Percentiles rank a stretch among this genome's conserved stretches.
These are phyloP conservation scores for Cyclocybe aegerita DNA, from an alignment of 768 basidiomycete genomes.

Conservation along the genomic window DNA sequence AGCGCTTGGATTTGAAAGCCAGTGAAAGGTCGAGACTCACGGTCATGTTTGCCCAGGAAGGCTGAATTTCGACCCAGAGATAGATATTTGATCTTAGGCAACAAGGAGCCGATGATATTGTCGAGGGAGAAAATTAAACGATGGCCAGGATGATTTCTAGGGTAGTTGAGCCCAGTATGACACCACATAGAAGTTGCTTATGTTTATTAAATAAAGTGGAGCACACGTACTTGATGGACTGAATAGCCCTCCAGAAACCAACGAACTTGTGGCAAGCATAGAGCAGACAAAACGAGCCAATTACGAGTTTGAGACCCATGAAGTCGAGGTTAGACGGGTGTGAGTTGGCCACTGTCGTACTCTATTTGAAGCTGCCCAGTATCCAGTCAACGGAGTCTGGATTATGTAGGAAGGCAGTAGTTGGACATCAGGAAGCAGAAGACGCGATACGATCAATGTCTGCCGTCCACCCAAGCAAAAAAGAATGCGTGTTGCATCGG, in stretches of 20 bases:
- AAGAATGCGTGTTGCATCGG: too few species aligned
- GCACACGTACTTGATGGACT: conserved; percentile 27
- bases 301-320: too few species aligned
- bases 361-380: too few species aligned
- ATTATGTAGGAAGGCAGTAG: too few species aligned
- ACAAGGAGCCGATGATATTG: conserved; percentile 21
- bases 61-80: conserved; percentile 27
- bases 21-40: conserved; percentile 16
- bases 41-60: conserved; percentile 28
- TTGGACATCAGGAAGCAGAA: too few species aligned
- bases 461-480: too few species aligned
- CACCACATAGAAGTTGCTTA: background rate
- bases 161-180: conserved; percentile 23
- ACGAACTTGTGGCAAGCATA: conserved; percentile 19
- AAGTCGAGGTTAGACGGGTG: too few species aligned
- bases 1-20: background rate
- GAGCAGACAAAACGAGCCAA: conserved; percentile 15
- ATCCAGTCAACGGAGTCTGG: too few species aligned
- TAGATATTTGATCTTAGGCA: conserved; percentile 29
- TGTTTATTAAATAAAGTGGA: background rate
- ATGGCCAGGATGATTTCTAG: conserved; percentile 34
- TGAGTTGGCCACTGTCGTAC: too few species aligned
- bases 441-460: too few species aligned
- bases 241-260: conserved; percentile 20
- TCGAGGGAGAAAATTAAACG: conserved; percentile 25